phyloP scores from a whole-genome alignment of 257 asterid species.

The Nicotiana tabacum region DNA sequence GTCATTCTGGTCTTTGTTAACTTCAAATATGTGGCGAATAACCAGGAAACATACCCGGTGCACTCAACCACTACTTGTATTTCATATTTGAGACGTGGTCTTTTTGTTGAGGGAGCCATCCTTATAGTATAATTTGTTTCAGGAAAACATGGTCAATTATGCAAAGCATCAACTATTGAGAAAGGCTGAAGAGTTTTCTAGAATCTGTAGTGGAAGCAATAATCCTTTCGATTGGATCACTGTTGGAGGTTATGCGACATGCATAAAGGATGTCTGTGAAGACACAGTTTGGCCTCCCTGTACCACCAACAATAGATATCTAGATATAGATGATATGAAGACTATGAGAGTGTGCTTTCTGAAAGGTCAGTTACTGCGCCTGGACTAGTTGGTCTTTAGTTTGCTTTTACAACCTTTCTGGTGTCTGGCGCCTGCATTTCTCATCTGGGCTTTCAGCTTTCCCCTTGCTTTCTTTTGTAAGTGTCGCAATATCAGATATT shows the following conservation, averaged over 20 bases:
- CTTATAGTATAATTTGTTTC: background rate
- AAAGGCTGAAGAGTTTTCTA: constrained; percentile 8
- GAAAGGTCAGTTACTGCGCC: constrained; percentile 3
- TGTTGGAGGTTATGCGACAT: constrained; percentile 5
- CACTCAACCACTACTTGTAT: background rate
- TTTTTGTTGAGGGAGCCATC: background rate
- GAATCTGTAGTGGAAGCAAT: background rate
- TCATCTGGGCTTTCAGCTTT: background rate
- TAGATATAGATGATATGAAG: constrained; percentile 5
- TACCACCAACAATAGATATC: constrained; percentile 4
- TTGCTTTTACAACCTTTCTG: background rate
- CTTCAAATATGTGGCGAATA: background rate
- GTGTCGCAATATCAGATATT: background rate
- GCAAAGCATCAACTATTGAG: constrained; percentile 5
- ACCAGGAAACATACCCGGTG: background rate
- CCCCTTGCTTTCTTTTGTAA: background rate
- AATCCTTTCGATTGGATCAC: background rate
- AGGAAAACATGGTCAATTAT: constrained; percentile 7
- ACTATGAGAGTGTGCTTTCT: constrained; percentile 3
- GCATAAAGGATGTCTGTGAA: constrained; percentile 6
- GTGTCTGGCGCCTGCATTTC: constrained; percentile 1
- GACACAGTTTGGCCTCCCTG: constrained; percentile 12
- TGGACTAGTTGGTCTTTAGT: background rate
- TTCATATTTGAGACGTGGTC: background rate
- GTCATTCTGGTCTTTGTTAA: background rate